phyloP scores from a whole-genome alignment of 257 asterid genomes.

The Thymus quinquecostatus region DNA sequence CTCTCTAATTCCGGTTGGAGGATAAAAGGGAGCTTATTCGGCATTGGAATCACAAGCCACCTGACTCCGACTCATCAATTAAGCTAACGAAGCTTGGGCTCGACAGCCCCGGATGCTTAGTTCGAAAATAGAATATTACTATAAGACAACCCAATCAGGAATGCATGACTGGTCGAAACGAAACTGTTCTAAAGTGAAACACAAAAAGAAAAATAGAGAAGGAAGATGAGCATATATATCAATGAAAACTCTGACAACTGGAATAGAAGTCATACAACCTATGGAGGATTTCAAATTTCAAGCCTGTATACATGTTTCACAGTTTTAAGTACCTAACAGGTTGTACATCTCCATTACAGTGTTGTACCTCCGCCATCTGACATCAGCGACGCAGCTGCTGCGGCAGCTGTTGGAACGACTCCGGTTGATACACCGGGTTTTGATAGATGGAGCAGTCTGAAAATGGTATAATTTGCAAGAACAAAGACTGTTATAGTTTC shows the following conservation, averaged over 20 bases:
- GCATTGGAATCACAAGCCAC: too few relatives aligned
- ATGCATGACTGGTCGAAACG: too few relatives aligned
- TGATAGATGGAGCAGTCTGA: constrained; percentile 93
- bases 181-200: background rate
- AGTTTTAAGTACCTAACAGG: constrained; percentile 22
- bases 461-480: constrained; percentile 10
- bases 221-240: background rate
- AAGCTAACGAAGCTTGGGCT: background rate
- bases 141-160: too few relatives aligned
- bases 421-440: constrained; percentile 85
- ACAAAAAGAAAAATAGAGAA: background rate
- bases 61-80: too few relatives aligned
- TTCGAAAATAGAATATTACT: too few relatives aligned
- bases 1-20: too few relatives aligned
- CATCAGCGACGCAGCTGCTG: constrained; percentile 95
- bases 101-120: background rate
- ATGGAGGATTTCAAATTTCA: background rate
- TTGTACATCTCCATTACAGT: constrained; percentile 34
- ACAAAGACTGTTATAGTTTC: background rate
- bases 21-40: too few relatives aligned
- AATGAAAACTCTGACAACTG: background rate
- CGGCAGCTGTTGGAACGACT: constrained; percentile 94
- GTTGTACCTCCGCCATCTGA: constrained; percentile 91
- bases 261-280: background rate
- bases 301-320: background rate